phyloP scores from a whole-genome alignment of 1,139 yeast genomes.

The Yamadazyma blattariae region DNA sequence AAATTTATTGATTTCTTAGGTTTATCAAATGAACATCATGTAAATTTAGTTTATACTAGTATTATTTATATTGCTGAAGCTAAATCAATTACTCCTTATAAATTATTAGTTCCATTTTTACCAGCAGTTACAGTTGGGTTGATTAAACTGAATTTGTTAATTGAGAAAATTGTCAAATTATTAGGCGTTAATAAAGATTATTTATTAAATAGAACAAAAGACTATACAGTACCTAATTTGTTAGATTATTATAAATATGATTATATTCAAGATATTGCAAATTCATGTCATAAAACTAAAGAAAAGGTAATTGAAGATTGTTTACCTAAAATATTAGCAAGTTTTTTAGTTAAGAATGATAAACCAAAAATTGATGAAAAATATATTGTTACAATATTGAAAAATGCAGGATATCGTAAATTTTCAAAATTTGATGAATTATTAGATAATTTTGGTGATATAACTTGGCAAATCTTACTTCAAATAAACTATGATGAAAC shows the following conservation, averaged over 20 bases:
- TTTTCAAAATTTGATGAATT: slow-evolving; percentile 39
- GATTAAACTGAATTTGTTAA: slow-evolving; percentile 57
- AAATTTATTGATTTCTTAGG: slow-evolving; percentile 60
- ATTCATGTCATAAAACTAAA: slow-evolving; percentile 32
- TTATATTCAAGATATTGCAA: slow-evolving; percentile 54
- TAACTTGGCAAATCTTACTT: slow-evolving; percentile 40
- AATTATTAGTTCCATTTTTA: slow-evolving; percentile 73
- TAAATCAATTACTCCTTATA: slow-evolving; percentile 56
- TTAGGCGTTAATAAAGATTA: slow-evolving; percentile 59
- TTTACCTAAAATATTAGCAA: slow-evolving; percentile 39
- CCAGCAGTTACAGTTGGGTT: slow-evolving; percentile 70
- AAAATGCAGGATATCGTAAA: slow-evolving; percentile 47
- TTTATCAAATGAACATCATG: slow-evolving; percentile 57
- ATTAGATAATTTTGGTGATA: slow-evolving; percentile 41
- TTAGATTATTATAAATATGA: slow-evolving; percentile 64
- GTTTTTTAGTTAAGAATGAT: slow-evolving; percentile 35
- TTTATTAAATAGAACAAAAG: slow-evolving; percentile 66
- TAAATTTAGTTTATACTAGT: slow-evolving; percentile 61
- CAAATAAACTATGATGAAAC: slow-evolving; percentile 33
- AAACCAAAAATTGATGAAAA: slow-evolving; percentile 38
- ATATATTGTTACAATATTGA: slow-evolving; percentile 52
- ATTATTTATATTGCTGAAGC: slow-evolving; percentile 46
- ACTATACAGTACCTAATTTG: slow-evolving; percentile 74
- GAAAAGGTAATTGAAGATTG: slow-evolving; percentile 33
- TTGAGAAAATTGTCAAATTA: slow-evolving; percentile 59